Conservation (phyloP, 2,329 filamentous ascomycete species). For the Coccinonectria pachysandricola region DNA sequence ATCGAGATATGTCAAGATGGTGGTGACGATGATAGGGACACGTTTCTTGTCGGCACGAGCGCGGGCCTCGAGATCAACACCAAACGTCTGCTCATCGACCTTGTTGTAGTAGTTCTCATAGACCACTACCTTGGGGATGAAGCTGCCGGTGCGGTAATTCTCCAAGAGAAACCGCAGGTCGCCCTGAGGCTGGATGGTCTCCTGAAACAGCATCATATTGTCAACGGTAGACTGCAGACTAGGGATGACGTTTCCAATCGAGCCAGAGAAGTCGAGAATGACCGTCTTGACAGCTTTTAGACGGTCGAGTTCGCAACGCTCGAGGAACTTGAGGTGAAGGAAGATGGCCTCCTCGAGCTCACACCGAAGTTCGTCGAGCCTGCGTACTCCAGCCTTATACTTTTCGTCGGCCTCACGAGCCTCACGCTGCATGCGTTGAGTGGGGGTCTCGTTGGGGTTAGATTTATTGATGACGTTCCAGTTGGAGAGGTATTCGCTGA, state of each 20-base stretch:
- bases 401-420: slow-evolving; percentile 83
- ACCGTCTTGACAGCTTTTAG: slow-evolving; percentile 98
- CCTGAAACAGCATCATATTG: slow-evolving; percentile 98
- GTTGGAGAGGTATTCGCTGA: slow-evolving; percentile 80
- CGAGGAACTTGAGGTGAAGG: slow-evolving; percentile 86
- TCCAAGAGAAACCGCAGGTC: slow-evolving; percentile 91
- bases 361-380: slow-evolving; percentile 83
- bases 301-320: slow-evolving; percentile 91
- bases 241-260: slow-evolving; percentile 95
- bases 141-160: slow-evolving; percentile 92
- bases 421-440: slow-evolving; percentile 78
- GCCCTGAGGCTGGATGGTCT: slow-evolving; percentile 88
- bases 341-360: slow-evolving; percentile 94
- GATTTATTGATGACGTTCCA: slow-evolving; percentile 83
- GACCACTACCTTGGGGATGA: slow-evolving; percentile 77
- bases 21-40: slow-evolving; percentile 84
- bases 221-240: slow-evolving; percentile 92
- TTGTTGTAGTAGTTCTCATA: slow-evolving; percentile 99
- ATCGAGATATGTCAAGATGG: slow-evolving; percentile 88
- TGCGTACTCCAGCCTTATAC: slow-evolving; percentile 79
- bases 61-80: slow-evolving; percentile 91
- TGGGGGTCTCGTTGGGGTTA: slow-evolving; percentile 86
- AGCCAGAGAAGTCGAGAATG: slow-evolving; percentile 91
- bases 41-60: slow-evolving; percentile 91
- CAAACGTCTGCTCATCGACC: slow-evolving; percentile 94